These are phyloP conservation scores for Porcisia hertigi DNA, from an alignment of 208 protist genomes.

Conservation along the genomic window DNA sequence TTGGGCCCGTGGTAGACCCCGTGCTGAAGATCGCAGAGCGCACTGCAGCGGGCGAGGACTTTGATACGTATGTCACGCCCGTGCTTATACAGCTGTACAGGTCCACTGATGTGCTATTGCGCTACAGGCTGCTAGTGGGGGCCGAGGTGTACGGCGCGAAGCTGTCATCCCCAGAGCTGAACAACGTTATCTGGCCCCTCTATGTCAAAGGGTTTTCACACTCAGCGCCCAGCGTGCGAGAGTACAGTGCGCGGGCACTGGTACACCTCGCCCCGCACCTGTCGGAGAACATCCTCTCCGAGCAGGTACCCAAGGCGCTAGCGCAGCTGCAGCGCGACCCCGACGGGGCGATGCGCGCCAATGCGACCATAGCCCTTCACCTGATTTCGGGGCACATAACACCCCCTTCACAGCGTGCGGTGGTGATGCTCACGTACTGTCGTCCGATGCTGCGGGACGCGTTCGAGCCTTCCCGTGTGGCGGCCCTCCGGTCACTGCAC, in stretches of 20 bases:
- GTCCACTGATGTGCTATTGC: conserved; percentile 57
- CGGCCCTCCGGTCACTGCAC: conserved; percentile 58
- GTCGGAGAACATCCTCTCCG: conserved; percentile 42
- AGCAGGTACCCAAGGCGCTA: conserved; percentile 60
- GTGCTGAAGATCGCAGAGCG: conserved; percentile 60
- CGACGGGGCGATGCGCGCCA: conserved; percentile 82
- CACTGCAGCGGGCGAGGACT: conserved; percentile 43
- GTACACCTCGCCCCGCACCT: conserved; percentile 72
- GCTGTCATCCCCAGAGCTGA: conserved; percentile 41
- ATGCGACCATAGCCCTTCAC: conserved; percentile 85
- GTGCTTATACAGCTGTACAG: conserved; percentile 65
- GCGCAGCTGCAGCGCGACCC: conserved; percentile 66
- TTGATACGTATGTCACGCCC: conserved; percentile 52
- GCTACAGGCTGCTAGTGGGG: conserved; percentile 67
- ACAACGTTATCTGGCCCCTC: conserved; percentile 71
- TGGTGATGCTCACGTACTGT: conserved; percentile 63
- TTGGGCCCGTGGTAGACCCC: conserved; percentile 53
- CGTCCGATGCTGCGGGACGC: conserved; percentile 82
- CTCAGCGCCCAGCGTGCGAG: conserved; percentile 59
- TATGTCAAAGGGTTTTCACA: conserved; percentile 71
- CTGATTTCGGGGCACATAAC: conserved; percentile 55
- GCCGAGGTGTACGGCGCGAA: conserved; percentile 45
- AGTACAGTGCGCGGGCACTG: conserved; percentile 71
- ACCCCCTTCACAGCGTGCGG: conserved; percentile 40
- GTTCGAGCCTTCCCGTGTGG: conserved; percentile 70